A percentile compares a stretch with the other conserved stretches of the same genome.
These are phyloP conservation scores for Gymnopilus dilepis DNA, from an alignment of 768 basidiomycete genomes.

Conservation along the genomic window DNA sequence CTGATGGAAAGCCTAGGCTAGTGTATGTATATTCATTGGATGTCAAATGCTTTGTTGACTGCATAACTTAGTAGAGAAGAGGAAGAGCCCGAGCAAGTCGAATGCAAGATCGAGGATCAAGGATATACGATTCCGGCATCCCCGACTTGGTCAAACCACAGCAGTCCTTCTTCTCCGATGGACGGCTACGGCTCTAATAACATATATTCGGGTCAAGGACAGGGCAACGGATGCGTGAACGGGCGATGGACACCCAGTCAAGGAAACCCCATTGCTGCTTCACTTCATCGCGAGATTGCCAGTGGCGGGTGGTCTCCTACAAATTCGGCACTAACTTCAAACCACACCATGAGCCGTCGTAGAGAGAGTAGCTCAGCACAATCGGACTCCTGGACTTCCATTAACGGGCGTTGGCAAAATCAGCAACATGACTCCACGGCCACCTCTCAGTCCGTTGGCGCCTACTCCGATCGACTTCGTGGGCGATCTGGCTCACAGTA, in stretches of 20 bases:
- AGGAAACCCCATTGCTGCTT: slow-evolving; percentile 30
- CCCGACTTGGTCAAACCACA: slow-evolving; percentile 42
- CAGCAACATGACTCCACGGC: slow-evolving; percentile 33
- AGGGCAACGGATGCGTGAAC: slow-evolving; percentile 25
- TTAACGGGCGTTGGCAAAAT: slow-evolving; percentile 47
- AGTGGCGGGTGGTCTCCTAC: slow-evolving; percentile 30
- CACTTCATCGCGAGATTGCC: slow-evolving; percentile 34
- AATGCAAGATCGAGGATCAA: slow-evolving; percentile 55
- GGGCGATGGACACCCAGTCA: slow-evolving; percentile 36
- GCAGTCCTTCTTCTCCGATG: slow-evolving; percentile 42
- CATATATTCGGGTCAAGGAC: slow-evolving; percentile 35
- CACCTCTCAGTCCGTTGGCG: slow-evolving; percentile 20
- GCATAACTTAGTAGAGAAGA: slow-evolving; percentile 40
- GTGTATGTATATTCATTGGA: slow-evolving; percentile 50
- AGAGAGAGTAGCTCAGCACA: slow-evolving; percentile 37
- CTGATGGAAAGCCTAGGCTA: slow-evolving; percentile 69
- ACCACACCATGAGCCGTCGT: slow-evolving; percentile 34
- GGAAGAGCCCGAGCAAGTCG: slow-evolving; percentile 50
- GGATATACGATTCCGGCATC: slow-evolving; percentile 46
- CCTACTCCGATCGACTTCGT: slow-evolving; percentile 43
- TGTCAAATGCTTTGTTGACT: slow-evolving; percentile 18
- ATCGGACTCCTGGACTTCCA: slow-evolving; percentile 42
- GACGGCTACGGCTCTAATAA: slow-evolving; percentile 38
- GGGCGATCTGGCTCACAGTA: slow-evolving; percentile 44
- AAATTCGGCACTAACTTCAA: slow-evolving; percentile 24